phyloP scores from a whole-genome alignment of 176 grass and related monocot species.

The Oryza meridionalis region DNA sequence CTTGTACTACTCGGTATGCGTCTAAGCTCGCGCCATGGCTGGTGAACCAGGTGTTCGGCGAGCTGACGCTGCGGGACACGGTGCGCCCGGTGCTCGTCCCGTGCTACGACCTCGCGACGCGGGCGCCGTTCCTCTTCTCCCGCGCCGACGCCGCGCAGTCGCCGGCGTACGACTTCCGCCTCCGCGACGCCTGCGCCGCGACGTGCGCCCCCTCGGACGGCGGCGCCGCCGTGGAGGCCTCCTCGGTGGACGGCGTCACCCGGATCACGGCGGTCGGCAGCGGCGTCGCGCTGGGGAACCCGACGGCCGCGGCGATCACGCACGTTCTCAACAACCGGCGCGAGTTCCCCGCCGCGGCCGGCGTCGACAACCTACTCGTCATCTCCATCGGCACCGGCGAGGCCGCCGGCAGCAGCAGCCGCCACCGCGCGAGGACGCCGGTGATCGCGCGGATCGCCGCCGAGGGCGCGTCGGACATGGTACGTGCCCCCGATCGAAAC shows the following conservation, averaged over 20 bases:
- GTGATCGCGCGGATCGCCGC: constrained; percentile 75
- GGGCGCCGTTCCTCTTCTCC: constrained; percentile 82
- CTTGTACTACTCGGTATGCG: no score
- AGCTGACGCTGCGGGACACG: constrained; percentile 74
- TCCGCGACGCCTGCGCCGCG: constrained; percentile 77
- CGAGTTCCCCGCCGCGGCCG: constrained; percentile 69
- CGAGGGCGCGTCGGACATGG: constrained; percentile 77
- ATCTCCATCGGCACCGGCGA: constrained; percentile 78
- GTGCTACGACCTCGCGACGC: constrained; percentile 83
- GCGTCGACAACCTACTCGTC: constrained; percentile 78
- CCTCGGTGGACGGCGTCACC: constrained; percentile 62
- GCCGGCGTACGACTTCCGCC: constrained; percentile 70
- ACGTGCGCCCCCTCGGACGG: constrained; percentile 54
- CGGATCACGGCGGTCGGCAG: constrained; percentile 73
- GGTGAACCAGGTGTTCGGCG: constrained; percentile 52
- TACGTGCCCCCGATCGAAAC: constrained; percentile 10
- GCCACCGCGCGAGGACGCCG: constrained; percentile 24
- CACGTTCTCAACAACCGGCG: constrained; percentile 97
- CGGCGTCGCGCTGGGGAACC: constrained; percentile 78
- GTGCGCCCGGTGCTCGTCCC: constrained; percentile 85
- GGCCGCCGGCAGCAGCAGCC: background rate
- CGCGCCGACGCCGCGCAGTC: constrained; percentile 77
- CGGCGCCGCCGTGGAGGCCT: constrained; percentile 44
- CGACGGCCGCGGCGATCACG: constrained; percentile 91
- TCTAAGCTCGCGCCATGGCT: background rate